Conservation (phyloP, 495 filamentous ascomycete species). For the Penicillium parvum region DNA sequence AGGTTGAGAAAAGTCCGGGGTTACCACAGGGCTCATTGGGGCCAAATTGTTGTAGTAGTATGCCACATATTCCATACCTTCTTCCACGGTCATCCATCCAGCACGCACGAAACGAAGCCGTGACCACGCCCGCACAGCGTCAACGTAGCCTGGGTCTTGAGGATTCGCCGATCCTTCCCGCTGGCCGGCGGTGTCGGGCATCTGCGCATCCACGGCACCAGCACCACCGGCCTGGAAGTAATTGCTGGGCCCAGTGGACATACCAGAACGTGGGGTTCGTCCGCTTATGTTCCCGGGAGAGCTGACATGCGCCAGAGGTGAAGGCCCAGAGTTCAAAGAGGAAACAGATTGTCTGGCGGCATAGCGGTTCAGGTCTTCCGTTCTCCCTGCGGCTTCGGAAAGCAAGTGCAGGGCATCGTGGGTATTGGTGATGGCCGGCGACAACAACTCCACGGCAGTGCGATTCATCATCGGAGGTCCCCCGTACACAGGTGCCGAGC, state of each 20-base stretch:
- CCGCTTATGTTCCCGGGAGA: conserved; percentile 37
- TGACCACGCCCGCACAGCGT: conserved; percentile 82
- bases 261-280: conserved; percentile 30
- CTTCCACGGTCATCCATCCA: conserved; percentile 92
- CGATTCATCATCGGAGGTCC: conserved; percentile 50
- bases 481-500: conserved; percentile 23
- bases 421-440: conserved; percentile 54
- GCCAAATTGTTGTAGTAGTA: conserved; percentile 92
- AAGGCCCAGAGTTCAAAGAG: conserved; percentile 42
- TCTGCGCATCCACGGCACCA: conserved; percentile 29
- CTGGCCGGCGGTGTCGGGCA: conserved; percentile 26
- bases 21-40: conserved; percentile 85
- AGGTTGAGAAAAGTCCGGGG: conserved; percentile 74
- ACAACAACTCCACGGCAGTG: conserved; percentile 51
- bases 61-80: conserved; percentile 87
- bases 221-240: conserved; percentile 27
- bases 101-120: conserved; percentile 87
- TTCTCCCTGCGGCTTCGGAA: conserved; percentile 55
- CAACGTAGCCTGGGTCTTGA: conserved; percentile 38
- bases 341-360: conserved; percentile 39
- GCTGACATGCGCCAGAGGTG: conserved; percentile 36
- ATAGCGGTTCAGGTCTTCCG: conserved; percentile 44
- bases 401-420: conserved; percentile 57
- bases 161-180: conserved; percentile 21
- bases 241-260: conserved; percentile 23